A percentile compares a stretch with the other conserved stretches of the same genome.
These are phyloP conservation scores for Solanum ossicruentum DNA, from an alignment of 257 asterid species.

Conservation along the genomic window DNA sequence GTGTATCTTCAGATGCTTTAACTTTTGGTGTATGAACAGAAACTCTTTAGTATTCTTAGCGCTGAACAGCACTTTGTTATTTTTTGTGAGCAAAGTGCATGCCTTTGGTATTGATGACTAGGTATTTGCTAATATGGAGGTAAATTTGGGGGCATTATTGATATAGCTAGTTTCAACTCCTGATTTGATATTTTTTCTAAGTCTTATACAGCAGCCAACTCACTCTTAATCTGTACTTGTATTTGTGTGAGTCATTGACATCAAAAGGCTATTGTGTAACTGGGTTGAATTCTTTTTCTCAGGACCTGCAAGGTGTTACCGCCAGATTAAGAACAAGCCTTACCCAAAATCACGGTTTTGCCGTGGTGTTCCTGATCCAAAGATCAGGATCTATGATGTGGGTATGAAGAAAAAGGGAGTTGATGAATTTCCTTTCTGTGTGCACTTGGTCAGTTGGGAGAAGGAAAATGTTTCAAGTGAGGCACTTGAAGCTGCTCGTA, in stretches of 20 bases:
- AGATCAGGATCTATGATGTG: slow-evolving; percentile 12
- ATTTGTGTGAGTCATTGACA: background rate
- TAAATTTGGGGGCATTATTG: background rate
- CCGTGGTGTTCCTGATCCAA: slow-evolving; percentile 13
- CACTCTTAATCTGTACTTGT: background rate
- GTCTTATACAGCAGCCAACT: background rate
- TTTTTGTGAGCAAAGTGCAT: background rate
- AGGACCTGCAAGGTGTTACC: slow-evolving; percentile 16
- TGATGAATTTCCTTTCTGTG: slow-evolving; percentile 10
- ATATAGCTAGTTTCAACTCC: background rate
- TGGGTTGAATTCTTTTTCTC: background rate
- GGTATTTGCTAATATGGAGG: background rate
- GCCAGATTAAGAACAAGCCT: slow-evolving; percentile 11
- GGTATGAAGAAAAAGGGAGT: slow-evolving; percentile 11
- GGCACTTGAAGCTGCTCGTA: slow-evolving; percentile 13
- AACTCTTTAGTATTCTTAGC: background rate
- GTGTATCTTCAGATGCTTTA: background rate
- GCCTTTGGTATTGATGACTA: too few relatives aligned
- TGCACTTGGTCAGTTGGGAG: slow-evolving; percentile 15
- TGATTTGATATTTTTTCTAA: background rate
- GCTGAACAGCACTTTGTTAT: background rate
- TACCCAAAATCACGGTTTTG: slow-evolving; percentile 9
- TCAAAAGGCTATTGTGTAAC: background rate
- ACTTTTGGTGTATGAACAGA: background rate
- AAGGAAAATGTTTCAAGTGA: slow-evolving; percentile 9